Conservation (phyloP, 331 rosid genomes). For the Erythrophleum ivorense region DNA sequence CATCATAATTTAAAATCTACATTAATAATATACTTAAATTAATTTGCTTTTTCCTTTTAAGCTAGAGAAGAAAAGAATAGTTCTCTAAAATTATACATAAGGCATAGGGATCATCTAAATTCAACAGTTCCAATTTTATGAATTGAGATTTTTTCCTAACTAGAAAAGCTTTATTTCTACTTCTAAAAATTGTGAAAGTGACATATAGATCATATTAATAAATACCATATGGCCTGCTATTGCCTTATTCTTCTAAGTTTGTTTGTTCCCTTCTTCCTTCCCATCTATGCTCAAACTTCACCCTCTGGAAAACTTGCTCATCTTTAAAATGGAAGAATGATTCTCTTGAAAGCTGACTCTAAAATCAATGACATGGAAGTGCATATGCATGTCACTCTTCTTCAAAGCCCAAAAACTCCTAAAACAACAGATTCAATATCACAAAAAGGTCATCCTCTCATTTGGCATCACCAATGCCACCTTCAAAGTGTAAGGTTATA, state of each 20-base stretch:
- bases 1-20: not conserved
- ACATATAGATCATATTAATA: constrained; percentile 3
- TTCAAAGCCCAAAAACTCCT: constrained; percentile 30
- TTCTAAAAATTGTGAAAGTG: constrained; percentile 17
- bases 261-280: constrained; percentile 27
- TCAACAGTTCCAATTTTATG: not conserved
- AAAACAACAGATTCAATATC: constrained; percentile 32
- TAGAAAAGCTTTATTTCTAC: not conserved
- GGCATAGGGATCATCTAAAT: not conserved
- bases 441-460: constrained; percentile 20
- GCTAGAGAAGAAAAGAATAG: constrained; percentile 29
- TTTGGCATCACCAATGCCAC: constrained; percentile 27
- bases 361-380: constrained; percentile 28
- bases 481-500: constrained; percentile 48
- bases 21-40: not conserved
- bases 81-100: not conserved
- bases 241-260: constrained; percentile 39
- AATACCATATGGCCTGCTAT: constrained; percentile 31
- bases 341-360: constrained; percentile 17
- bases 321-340: constrained; percentile 15
- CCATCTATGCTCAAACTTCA: constrained; percentile 33
- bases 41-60: constrained; percentile 8
- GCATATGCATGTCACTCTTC: not conserved
- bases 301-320: constrained; percentile 17
- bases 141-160: not conserved